Conservation (phyloP, 352 stramenopile genomes). For the Phytophthora foliorum region DNA sequence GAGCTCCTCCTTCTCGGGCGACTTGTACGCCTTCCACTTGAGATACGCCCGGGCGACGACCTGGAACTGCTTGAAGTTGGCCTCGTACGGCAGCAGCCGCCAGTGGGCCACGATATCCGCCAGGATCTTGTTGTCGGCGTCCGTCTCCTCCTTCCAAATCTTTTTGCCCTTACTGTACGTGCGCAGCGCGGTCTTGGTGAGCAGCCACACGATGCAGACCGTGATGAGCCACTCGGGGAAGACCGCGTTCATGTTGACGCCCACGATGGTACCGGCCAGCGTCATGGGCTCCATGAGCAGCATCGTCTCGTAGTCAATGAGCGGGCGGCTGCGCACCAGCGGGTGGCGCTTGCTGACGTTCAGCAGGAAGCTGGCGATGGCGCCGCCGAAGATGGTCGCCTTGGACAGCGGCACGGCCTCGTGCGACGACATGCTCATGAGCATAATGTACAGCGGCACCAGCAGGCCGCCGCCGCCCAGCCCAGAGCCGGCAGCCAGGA, state of each 20-base stretch:
- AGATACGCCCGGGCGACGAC: slow-evolving; percentile 71
- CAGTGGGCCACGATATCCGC: slow-evolving; percentile 71
- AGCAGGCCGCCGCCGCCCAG: slow-evolving; percentile 82
- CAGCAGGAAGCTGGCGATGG: slow-evolving; percentile 81
- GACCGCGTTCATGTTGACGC: slow-evolving; percentile 86
- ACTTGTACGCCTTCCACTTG: slow-evolving; percentile 82
- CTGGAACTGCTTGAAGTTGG: slow-evolving; percentile 80
- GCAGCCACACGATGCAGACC: slow-evolving; percentile 77
- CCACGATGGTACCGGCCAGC: slow-evolving; percentile 86
- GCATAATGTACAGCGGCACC: slow-evolving; percentile 83
- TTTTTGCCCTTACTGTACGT: slow-evolving; percentile 75
- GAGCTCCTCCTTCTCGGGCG: slow-evolving; percentile 31
- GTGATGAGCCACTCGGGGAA: slow-evolving; percentile 90
- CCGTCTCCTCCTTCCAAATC: slow-evolving; percentile 75
- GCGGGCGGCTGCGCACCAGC: slow-evolving; percentile 59
- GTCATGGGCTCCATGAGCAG: slow-evolving; percentile 91
- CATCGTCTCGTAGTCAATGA: slow-evolving; percentile 90
- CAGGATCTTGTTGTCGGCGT: slow-evolving; percentile 56
- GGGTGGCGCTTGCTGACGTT: slow-evolving; percentile 76
- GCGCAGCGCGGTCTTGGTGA: slow-evolving; percentile 74
- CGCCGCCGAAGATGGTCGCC: slow-evolving; percentile 84
- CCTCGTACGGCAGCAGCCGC: slow-evolving; percentile 68
- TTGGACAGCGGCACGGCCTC: slow-evolving; percentile 88
- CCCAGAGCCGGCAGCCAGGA: slow-evolving; percentile 73
- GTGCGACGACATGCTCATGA: slow-evolving; percentile 78